A percentile compares a stretch with the other conserved stretches of the same genome.
Evolutionary conservation across 202 grass and related monocot species (phyloP).

Genomic region (Eragrostis tef): DNA sequence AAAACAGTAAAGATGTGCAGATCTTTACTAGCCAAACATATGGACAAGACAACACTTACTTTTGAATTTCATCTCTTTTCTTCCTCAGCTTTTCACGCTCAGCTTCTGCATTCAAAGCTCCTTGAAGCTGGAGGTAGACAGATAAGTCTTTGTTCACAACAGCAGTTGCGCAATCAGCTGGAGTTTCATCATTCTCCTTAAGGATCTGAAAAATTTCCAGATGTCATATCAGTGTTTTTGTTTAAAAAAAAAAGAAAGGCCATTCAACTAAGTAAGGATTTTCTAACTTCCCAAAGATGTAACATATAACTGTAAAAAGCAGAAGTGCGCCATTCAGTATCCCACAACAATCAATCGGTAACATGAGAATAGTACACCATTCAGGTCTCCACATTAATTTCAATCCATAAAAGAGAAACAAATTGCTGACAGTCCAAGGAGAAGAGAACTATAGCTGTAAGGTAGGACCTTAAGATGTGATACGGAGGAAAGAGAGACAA

Average conservation of each 20-base stretch:
- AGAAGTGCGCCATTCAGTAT: not conserved
- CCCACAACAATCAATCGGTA: not conserved
- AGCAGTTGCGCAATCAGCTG: slow-evolving; percentile 69
- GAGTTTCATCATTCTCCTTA: slow-evolving; percentile 62
- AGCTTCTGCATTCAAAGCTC: slow-evolving; percentile 75
- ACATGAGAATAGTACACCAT: slow-evolving; percentile 2
- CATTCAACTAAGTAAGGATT: not conserved
- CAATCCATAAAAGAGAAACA: slow-evolving; percentile 14
- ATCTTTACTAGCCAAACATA: not conserved
- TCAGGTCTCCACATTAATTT: slow-evolving; percentile 13
- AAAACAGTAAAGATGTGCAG: not conserved
- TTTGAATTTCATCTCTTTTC: slow-evolving; percentile 75
- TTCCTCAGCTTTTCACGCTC: slow-evolving; percentile 85
- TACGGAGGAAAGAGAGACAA: slow-evolving; percentile 64
- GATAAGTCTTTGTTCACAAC: slow-evolving; percentile 85
- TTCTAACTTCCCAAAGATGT: not conserved
- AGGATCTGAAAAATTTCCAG: slow-evolving; percentile 57
- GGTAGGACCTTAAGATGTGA: slow-evolving; percentile 70
- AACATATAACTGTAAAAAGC: not conserved
- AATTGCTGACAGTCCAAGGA: slow-evolving; percentile 20
- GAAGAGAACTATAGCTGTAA: not conserved
- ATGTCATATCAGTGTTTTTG: slow-evolving; percentile 14
- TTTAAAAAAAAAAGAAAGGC: not conserved
- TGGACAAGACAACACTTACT: slow-evolving; percentile 46
- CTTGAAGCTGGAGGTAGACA: slow-evolving; percentile 90